phyloP scores from a whole-genome alignment of 176 grass and related monocot genomes.

The Hordeum marinum region DNA sequence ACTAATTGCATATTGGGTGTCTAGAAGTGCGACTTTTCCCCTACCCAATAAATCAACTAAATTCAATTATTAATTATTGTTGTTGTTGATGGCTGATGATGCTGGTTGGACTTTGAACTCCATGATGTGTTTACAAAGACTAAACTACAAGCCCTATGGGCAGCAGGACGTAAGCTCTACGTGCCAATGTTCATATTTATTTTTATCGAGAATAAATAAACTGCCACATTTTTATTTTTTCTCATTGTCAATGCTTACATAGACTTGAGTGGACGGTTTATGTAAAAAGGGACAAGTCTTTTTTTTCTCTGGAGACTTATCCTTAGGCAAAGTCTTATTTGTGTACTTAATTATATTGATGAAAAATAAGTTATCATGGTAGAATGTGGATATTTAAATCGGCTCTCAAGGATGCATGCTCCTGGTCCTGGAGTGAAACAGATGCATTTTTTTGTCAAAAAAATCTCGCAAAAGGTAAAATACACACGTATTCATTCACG shows the following conservation, averaged over 20 bases:
- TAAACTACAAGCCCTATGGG: conserved; percentile 19
- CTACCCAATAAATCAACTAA: conserved; percentile 16
- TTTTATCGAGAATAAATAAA: background rate
- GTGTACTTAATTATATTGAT: background rate
- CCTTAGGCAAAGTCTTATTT: background rate
- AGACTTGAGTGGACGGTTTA: background rate
- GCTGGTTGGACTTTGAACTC: conserved; percentile 25
- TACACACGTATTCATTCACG: background rate
- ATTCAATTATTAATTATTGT: background rate
- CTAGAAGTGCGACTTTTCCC: conserved; percentile 24
- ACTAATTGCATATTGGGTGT: conserved; percentile 1
- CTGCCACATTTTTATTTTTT: background rate
- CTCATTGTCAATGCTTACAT: background rate
- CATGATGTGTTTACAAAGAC: conserved; percentile 28
- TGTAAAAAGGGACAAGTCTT: background rate
- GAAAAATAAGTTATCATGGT: background rate
- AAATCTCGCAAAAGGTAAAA: background rate
- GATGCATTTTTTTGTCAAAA: background rate
- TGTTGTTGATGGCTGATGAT: background rate
- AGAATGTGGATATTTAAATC: background rate
- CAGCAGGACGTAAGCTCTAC: background rate
- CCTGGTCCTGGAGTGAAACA: too few species aligned
- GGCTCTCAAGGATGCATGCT: too few species aligned
- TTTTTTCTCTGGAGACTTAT: background rate
- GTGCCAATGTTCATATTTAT: background rate